Base-by-base conservation (phyloP, 2,329 filamentous ascomycete species). In the Phialemoniopsis sp. region DNA sequence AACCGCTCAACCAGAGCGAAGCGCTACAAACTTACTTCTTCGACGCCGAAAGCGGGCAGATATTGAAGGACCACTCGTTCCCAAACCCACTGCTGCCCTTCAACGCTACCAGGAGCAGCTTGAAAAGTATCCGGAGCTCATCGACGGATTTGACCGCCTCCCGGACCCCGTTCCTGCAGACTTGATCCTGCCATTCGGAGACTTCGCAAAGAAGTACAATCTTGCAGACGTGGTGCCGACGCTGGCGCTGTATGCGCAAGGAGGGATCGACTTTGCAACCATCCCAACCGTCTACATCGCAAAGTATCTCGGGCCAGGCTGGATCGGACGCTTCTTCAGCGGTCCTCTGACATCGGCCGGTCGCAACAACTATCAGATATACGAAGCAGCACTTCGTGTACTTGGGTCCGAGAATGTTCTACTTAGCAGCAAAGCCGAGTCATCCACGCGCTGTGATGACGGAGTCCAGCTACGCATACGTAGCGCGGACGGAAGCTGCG, bases 161-260 rank as follows among this genome's bases (percentile, higher is more conserved):
- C 21, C 21, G 6, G 32, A 52, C 8, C 53, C 55, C 3, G 46
- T 71, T 2, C 67, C 69, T 0, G 54, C 60, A n/a, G 70, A 72
- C 18, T 49, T 76, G 0, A 45, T 65, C 17, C 49, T 71, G 6
- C 59, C 68, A 1, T 73, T 68, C 37, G 61, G 65, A 13, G 57
- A 70, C 4, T 73, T 73, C 42, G 51, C 68, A 12, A 46, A 57
- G 19, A 73, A 74, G 49, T 63, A 73, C 48, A 50, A 57, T 13
- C 52, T 76, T 3, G 49, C 58, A 17, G 62, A 58, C 14, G 51
- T 63, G 2, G 56, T 69, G 0, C 56, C 53, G 8, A 51, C 56
- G 5, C 54, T 68, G 8, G 66, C 55, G 43, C 45, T 45, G 8
- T 60, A 61, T 36, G 56, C 51, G 13, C 56, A 67, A 34, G 70